Conservation (phyloP, 352 stramenopile genomes). For the Phytophthora ohioensis region DNA sequence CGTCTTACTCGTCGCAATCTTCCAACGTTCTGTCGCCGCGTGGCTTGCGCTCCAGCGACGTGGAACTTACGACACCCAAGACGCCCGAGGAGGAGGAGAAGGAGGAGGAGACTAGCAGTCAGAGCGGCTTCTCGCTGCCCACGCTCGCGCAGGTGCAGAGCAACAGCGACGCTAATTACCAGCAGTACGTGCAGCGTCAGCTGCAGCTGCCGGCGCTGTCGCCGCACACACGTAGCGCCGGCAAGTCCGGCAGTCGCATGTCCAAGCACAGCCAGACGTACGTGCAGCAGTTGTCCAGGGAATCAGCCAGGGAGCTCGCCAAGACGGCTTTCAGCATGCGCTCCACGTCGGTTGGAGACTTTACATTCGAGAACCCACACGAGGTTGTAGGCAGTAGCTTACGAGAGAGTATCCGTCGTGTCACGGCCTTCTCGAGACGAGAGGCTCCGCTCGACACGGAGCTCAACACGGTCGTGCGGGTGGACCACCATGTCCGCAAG, state of each 20-base stretch:
- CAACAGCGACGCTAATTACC: constrained; percentile 41
- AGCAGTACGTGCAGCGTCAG: constrained; percentile 78
- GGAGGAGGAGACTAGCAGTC: constrained; percentile 2
- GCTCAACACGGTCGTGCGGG: constrained; percentile 54
- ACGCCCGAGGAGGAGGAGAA: constrained; percentile 36
- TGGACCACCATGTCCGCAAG: constrained; percentile 50
- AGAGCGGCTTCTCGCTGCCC: constrained; percentile 39
- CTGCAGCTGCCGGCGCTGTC: constrained; percentile 67
- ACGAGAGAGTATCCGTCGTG: constrained; percentile 82
- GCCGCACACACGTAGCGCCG: constrained; percentile 39
- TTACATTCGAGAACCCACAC: constrained; percentile 75
- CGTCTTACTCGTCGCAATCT: constrained; percentile 38
- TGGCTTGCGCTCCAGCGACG: constrained; percentile 15
- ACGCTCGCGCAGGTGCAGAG: constrained; percentile 25
- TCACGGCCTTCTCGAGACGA: constrained; percentile 83
- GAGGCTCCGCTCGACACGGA: constrained; percentile 74
- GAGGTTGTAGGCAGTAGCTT: constrained; percentile 58
- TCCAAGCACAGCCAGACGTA: constrained; percentile 45
- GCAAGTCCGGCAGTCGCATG: constrained; percentile 28
- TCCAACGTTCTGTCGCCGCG: constrained; percentile 41
- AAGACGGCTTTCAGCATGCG: constrained; percentile 75
- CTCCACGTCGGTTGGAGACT: constrained; percentile 77
- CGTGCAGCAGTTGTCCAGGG: constrained; percentile 53
- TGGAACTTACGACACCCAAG: constrained; percentile 43
- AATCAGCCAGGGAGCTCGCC: constrained; percentile 71